Evolutionary conservation across 1,139 yeast genomes (phyloP), one percentile per base, ranked within the genome.

Genomic region (Scheffersomyces segobiensis): DNA sequence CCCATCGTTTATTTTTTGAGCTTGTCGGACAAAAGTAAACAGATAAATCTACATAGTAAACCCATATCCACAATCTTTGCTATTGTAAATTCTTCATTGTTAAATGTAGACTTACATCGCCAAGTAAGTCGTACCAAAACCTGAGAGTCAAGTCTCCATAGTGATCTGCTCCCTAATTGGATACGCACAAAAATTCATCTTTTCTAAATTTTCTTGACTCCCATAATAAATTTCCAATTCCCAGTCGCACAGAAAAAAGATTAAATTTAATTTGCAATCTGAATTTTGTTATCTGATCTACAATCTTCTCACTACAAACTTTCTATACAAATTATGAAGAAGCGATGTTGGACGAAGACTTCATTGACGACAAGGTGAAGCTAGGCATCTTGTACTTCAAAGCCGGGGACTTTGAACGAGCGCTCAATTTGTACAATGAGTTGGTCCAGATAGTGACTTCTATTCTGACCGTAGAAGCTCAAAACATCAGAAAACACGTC

Each of bases 371-470:
- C 54, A 75, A 75, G 63, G 60, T 70, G 17, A 60, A 67, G 50
- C 62, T 74, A 49, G 80, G 81, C 6, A 70, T 74, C 50, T 69
- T 73, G 10, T 73, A 74, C 60, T 79, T 78, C 68, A 72, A 72
- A 57, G 59, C 76, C 5, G 63, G 65, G 18, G 67, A 74, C 12
- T 79, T 65, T 59, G 54, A 54, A 17, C 52, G 51, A n/a, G 58
- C 58, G 2, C 55, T 56, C 26, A 52, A 55, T n/a, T 39, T 65
- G 17, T 75, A 71, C 59, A 66, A 65, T 47, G 67, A 67, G 19
- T 50, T 72, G 12, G 59, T 70, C 5, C 52, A 60, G 42, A 10
- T 57, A 73, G n/a, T 56, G 65, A n/a, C 55, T 53, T 4, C 61
- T 67, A 42, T 48, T 7, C 50, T 56, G 72, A 0, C 18, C 52